Base-by-base conservation (phyloP, 2,329 filamentous ascomycete species). In the Aspergillus versicolor region DNA sequence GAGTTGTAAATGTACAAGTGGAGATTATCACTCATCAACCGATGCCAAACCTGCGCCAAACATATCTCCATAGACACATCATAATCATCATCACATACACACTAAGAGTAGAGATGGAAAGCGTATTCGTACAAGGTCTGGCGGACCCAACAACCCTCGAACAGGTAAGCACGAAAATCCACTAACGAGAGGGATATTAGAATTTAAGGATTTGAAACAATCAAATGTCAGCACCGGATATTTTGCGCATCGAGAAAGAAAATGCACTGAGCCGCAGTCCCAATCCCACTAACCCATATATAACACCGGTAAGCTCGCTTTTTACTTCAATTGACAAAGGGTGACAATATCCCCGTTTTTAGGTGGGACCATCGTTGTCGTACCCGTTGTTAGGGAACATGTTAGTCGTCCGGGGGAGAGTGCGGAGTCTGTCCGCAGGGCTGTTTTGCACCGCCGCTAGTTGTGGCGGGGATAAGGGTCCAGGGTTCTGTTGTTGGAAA, bases 401-500 rank as follows among this genome's bases (percentile, higher is more conserved):
- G 21, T 62, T 63, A 6, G 52, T 43, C 22, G 60, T 57, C 6
- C 61, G 60, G 43, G 61, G 54, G 41, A 62, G 21, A 11, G 63
- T 17, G 38, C 61, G 59, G 32, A 61, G 43, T 48, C 60, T 54
- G 27, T 65, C 63, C 22, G 58, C 40, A 32, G 54, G 50, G 37
- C 51, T 59, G 43, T 53, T 63, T 37, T 64, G 62, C 24, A 62
- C 49, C 7, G 58, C 54, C 3, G 66, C 48, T 17, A 66, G 32
- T 21, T 64, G 65, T 12, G 64, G 24, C 5, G 67, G 56, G 2
- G 57, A 61, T 17, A 74, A 52, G 11, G 69, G 63, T 38, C 52
- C 65, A 21, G 65, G 41, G 5, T 61, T 37, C 41, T 61, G 70
- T 37, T 69, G 67, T 54, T 71, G 66, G n/a, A 66, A 45, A 44